These are phyloP conservation scores for Salix suchowensis DNA, from an alignment of 345 rosid genomes.

Conservation along the genomic window DNA sequence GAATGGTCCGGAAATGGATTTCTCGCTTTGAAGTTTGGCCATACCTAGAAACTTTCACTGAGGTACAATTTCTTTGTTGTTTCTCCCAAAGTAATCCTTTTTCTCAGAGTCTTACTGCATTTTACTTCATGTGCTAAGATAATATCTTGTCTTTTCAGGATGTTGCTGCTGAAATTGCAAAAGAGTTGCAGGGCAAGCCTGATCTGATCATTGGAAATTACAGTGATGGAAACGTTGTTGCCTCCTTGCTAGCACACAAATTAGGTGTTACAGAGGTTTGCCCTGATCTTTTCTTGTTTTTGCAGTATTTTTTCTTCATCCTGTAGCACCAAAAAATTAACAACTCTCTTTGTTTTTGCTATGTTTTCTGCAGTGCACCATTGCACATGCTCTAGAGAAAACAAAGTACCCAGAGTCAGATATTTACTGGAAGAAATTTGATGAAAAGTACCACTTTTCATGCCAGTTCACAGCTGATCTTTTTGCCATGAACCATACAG, in stretches of 20 bases:
- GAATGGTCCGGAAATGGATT: constrained; percentile 81
- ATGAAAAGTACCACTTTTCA: constrained; percentile 89
- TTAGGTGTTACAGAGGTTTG: constrained; percentile 90
- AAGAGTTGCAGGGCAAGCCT: constrained; percentile 86
- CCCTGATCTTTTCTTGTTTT: not conserved
- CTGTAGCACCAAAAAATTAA: not conserved
- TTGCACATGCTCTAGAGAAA: constrained; percentile 95
- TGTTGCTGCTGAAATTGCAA: constrained; percentile 66
- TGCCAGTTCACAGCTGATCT: constrained; percentile 97
- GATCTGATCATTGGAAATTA: constrained; percentile 92
- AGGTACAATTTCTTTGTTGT: constrained; percentile 35
- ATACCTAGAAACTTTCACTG: constrained; percentile 79
- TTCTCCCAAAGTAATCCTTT: not conserved
- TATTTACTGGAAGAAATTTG: constrained; percentile 88
- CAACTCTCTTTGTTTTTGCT: not conserved
- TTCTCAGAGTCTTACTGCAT: not conserved
- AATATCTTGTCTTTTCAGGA: constrained; percentile 39
- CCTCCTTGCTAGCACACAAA: constrained; percentile 81
- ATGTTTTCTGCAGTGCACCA: constrained; percentile 60
- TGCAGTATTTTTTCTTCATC: not conserved
- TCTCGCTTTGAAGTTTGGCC: constrained; percentile 98
- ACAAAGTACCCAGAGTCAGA: constrained; percentile 94
- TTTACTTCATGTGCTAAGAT: not conserved
- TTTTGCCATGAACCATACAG: constrained; percentile 92
- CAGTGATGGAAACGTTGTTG: constrained; percentile 94